Conservation (phyloP, 1,284 basidiomycete species). For the Malassezia yamatoensis region DNA sequence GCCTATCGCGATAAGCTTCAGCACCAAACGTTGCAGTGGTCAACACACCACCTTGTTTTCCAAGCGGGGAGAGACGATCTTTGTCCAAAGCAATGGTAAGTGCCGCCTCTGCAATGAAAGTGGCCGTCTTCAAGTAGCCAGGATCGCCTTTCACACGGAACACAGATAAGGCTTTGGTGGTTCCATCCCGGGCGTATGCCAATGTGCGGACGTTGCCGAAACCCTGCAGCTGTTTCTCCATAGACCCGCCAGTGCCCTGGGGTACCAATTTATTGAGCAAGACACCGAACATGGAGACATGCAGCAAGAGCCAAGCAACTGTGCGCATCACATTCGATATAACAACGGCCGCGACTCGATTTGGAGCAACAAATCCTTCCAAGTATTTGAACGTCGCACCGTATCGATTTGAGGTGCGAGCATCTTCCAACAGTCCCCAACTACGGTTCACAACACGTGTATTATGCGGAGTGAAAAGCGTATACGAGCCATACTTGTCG, state of each 20-base stretch:
- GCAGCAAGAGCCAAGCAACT: slow-evolving; percentile 2
- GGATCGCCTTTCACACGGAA: slow-evolving; percentile 65
- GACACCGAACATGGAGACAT: background rate
- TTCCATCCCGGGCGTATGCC: slow-evolving; percentile 51
- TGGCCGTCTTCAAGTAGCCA: slow-evolving; percentile 63
- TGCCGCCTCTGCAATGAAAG: slow-evolving; percentile 66
- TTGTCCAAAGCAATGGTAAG: slow-evolving; percentile 58
- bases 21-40: slow-evolving; percentile 70
- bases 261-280: background rate
- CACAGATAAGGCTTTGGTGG: slow-evolving; percentile 53
- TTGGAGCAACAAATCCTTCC: slow-evolving; percentile 57
- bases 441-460: slow-evolving; percentile 64
- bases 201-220: slow-evolving; percentile 31
- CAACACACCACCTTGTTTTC: slow-evolving; percentile 61
- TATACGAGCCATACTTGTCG: slow-evolving; percentile 55
- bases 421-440: slow-evolving; percentile 59
- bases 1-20: slow-evolving; percentile 59
- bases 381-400: slow-evolving; percentile 60
- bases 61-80: slow-evolving; percentile 54
- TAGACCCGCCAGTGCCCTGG: slow-evolving; percentile 13
- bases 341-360: background rate
- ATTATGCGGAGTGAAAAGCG: slow-evolving; percentile 60
- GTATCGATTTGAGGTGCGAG: slow-evolving; percentile 25
- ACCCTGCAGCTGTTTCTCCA: slow-evolving; percentile 18
- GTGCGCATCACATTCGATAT: slow-evolving; percentile 2